Percentiles rank a stretch among this genome's conserved stretches.
Evolutionary conservation across 495 filamentous ascomycete genomes (phyloP).

Genomic region (Penicillium goetzii): DNA sequence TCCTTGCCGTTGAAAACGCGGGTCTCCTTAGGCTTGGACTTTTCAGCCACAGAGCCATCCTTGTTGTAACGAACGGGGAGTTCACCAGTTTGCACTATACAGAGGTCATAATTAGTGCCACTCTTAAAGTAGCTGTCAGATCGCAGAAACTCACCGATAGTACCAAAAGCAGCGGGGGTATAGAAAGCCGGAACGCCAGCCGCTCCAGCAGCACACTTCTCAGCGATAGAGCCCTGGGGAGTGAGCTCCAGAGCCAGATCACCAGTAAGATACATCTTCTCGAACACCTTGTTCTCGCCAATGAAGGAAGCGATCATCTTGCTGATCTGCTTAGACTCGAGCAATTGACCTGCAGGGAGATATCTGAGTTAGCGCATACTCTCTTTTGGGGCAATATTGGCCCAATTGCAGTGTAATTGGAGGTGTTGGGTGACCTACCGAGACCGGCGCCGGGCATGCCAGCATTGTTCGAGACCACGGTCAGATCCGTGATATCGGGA

Average conservation of each 20-base stretch:
- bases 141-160: slow-evolving; percentile 51
- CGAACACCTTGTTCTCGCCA: slow-evolving; percentile 88
- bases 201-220: slow-evolving; percentile 81
- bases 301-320: slow-evolving; percentile 91
- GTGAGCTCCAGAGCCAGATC: slow-evolving; percentile 83
- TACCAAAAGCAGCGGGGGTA: slow-evolving; percentile 83
- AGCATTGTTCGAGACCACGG: slow-evolving; percentile 89
- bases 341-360: slow-evolving; percentile 54
- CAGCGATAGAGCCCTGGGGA: slow-evolving; percentile 85
- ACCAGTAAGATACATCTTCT: slow-evolving; percentile 81
- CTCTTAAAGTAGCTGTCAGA: background rate
- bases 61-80: slow-evolving; percentile 79
- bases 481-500: slow-evolving; percentile 72
- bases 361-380: background rate
- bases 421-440: slow-evolving; percentile 40
- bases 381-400: background rate
- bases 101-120: background rate
- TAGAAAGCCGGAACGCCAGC: slow-evolving; percentile 90
- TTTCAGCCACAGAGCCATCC: slow-evolving; percentile 73
- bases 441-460: slow-evolving; percentile 79
- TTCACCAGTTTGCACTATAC: slow-evolving; percentile 74
- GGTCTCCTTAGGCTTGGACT: slow-evolving; percentile 77
- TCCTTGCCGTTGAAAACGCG: slow-evolving; percentile 82
- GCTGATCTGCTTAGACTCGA: slow-evolving; percentile 76
- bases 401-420: background rate